Percentiles rank a stretch among this genome's conserved stretches.
Conservation (phyloP, 345 rosid genomes). For the Garcia nutans region DNA sequence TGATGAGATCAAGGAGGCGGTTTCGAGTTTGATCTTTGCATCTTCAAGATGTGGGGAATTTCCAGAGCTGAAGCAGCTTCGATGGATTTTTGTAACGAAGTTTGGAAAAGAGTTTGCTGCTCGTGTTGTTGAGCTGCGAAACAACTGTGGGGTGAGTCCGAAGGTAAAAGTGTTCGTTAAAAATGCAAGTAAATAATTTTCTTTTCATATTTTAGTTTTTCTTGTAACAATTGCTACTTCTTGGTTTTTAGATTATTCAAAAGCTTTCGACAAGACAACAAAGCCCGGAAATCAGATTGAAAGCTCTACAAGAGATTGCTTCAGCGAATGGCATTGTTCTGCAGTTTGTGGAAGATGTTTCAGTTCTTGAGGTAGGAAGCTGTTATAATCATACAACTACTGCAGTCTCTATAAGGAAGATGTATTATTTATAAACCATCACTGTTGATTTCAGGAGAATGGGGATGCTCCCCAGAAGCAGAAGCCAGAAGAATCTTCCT, state of each 20-base stretch:
- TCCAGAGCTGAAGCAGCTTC: constrained; percentile 50
- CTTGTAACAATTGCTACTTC: background rate
- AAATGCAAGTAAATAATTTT: background rate
- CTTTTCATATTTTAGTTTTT: background rate
- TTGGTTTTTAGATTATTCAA: constrained; percentile 37
- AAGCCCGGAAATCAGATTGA: constrained; percentile 40
- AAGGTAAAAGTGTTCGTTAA: constrained; percentile 28
- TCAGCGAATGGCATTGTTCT: constrained; percentile 34
- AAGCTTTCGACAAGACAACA: constrained; percentile 42
- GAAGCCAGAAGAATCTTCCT: constrained; percentile 12
- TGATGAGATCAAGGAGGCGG: constrained; percentile 51
- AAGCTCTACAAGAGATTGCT: constrained; percentile 40
- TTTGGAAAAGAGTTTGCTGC: constrained; percentile 44
- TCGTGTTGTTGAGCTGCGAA: constrained; percentile 40
- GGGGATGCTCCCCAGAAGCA: background rate
- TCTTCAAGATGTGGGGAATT: constrained; percentile 58
- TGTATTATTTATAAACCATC: too few species aligned
- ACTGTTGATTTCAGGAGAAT: constrained; percentile 26
- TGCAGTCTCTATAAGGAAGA: background rate
- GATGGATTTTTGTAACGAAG: constrained; percentile 25
- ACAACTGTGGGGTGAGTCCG: constrained; percentile 41
- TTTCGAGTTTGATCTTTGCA: constrained; percentile 56
- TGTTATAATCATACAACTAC: background rate
- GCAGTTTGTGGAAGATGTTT: constrained; percentile 21
- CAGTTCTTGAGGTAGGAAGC: constrained; percentile 14